Percentiles rank a stretch among this genome's conserved stretches.
Evolutionary conservation across 1,284 basidiomycete species (phyloP).

Genomic region (Sporisorium exsertum): DNA sequence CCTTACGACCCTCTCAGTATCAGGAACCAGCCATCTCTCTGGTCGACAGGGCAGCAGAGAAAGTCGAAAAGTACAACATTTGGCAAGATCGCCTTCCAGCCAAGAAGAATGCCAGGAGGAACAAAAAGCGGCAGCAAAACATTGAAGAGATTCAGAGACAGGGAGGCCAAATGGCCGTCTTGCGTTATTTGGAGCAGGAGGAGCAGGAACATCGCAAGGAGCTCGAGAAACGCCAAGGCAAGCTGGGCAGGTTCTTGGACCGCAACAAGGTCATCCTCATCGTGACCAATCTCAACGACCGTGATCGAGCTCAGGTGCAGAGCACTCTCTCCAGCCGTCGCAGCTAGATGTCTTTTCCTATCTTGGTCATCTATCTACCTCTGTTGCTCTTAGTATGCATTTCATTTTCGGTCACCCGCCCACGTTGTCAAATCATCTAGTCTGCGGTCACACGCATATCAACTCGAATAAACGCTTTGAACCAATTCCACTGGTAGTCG

Average conservation of each 20-base stretch:
- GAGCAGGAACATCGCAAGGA: conserved; percentile 3
- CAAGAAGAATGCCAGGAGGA: conserved; percentile 17
- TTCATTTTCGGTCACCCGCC: no score
- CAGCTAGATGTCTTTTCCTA: no score
- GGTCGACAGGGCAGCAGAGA: conserved; percentile 13
- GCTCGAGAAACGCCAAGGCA: no score
- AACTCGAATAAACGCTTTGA: no score
- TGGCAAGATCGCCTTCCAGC: conserved; percentile 34
- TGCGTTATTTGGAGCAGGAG: conserved; percentile 8
- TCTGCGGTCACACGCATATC: no score
- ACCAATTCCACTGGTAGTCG: no score
- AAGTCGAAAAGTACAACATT: conserved; percentile 26
- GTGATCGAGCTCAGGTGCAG: conserved; percentile 6
- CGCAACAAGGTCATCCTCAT: conserved; percentile 27
- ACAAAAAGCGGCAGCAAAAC: conserved; percentile 6
- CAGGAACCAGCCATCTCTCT: conserved; percentile 1
- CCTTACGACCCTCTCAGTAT: conserved; percentile 15
- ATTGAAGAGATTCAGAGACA: conserved; percentile 5
- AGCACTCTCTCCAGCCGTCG: no score
- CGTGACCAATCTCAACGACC: conserved; percentile 16
- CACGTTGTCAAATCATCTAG: no score
- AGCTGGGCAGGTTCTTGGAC: conserved; percentile 4
- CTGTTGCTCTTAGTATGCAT: no score
- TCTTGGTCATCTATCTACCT: no score
- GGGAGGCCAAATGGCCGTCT: conserved; percentile 7